phyloP scores from a whole-genome alignment of 1,139 yeast species.

The Nematodospora anomalae region DNA sequence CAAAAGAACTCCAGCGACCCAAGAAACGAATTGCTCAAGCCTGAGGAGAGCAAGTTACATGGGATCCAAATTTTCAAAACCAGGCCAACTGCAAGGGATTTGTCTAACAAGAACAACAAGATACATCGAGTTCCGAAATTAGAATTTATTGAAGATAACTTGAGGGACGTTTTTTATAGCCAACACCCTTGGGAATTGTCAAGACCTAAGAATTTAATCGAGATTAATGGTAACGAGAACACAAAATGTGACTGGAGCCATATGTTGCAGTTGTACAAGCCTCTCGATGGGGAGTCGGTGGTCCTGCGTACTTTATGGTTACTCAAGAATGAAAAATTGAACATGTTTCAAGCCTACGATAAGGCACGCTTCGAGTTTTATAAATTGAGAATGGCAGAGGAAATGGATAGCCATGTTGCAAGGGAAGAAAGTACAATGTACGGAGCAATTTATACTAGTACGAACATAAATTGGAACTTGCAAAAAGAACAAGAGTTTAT shows the following conservation, averaged over 20 bases:
- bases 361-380: conserved; percentile 87
- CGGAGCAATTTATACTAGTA: conserved; percentile 65
- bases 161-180: conserved; percentile 77
- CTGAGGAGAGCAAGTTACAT: conserved; percentile 1
- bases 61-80: conserved; percentile 44
- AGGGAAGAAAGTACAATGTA: conserved; percentile 83
- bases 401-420: conserved; percentile 70
- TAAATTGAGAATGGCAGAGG: conserved; percentile 80
- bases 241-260: conserved; percentile 70
- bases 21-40: conserved; percentile 8
- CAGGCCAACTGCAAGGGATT: conserved; percentile 33
- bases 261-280: conserved; percentile 69
- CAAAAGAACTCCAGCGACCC: conserved; percentile 25
- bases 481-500: conserved; percentile 69
- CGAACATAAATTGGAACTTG: conserved; percentile 67
- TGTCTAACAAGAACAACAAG: conserved; percentile 28
- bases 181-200: conserved; percentile 99
- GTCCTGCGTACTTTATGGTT: conserved; percentile 87
- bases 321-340: conserved; percentile 34
- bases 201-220: conserved; percentile 84
- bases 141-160: conserved; percentile 74
- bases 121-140: conserved; percentile 61
- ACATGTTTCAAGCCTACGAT: conserved; percentile 68
- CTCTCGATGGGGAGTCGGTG: conserved; percentile 88
- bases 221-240: conserved; percentile 61